Evolutionary conservation across 2,329 filamentous ascomycete genomes (phyloP).

Genomic region (Fusarium sarcochroum): DNA sequence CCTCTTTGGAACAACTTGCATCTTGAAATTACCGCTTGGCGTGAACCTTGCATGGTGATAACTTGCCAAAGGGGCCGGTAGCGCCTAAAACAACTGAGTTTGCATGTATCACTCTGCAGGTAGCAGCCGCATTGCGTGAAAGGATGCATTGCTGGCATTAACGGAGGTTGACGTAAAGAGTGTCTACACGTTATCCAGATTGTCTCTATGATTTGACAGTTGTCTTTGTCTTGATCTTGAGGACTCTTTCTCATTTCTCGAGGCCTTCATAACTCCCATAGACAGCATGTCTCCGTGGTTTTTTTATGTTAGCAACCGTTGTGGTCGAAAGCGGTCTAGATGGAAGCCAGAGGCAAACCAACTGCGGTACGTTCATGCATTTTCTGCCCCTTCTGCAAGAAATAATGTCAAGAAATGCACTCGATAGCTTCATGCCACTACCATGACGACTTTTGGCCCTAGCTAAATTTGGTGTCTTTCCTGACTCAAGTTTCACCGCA

Average conservation of each 20-base stretch:
- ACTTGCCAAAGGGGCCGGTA: not conserved
- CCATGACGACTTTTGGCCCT: not conserved
- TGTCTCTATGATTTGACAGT: not conserved
- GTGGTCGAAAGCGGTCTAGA: too few species aligned
- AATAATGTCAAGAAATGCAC: not conserved
- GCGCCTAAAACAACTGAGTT: not conserved
- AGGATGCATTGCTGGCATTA: not conserved
- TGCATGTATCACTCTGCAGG: not conserved
- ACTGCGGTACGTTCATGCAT: fast-evolving
- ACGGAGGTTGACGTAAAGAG: too few species aligned
- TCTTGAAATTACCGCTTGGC: not conserved
- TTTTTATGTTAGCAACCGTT: not conserved
- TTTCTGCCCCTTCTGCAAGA: not conserved
- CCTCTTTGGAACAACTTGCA: not conserved
- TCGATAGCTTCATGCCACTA: not conserved
- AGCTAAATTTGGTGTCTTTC: not conserved
- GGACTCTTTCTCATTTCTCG: not conserved
- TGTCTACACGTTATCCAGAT: not conserved
- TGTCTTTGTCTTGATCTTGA: not conserved
- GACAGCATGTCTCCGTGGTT: not conserved
- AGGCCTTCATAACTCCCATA: not conserved
- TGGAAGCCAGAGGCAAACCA: too few species aligned
- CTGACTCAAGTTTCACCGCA: not conserved
- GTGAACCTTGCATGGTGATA: not conserved
- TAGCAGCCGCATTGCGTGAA: not conserved